These are phyloP conservation scores for Nemophila menziesii DNA, from an alignment of 257 asterid species.

Conservation along the genomic window DNA sequence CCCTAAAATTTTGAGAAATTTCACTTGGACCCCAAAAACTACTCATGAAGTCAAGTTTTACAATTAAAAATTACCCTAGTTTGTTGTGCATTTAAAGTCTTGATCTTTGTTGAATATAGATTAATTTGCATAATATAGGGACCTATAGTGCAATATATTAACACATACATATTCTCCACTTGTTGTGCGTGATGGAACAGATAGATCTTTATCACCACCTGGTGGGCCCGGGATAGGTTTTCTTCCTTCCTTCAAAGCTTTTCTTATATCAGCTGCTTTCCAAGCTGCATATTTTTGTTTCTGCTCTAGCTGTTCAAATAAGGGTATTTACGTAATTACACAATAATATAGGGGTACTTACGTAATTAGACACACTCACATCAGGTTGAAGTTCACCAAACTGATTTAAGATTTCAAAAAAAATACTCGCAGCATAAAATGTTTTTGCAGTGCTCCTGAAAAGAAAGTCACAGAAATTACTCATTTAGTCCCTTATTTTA, in stretches of 20 bases:
- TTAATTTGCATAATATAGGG: too few relatives aligned
- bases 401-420: constrained; percentile 85
- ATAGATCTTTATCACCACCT: constrained; percentile 39
- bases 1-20: too few relatives aligned
- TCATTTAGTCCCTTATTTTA: too few relatives aligned
- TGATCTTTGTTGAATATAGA: too few relatives aligned
- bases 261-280: constrained; percentile 99
- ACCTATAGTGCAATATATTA: too few relatives aligned
- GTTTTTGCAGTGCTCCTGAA: constrained; percentile 96
- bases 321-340: too few relatives aligned
- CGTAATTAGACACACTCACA: constrained; percentile 31
- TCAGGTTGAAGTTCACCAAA: constrained; percentile 86
- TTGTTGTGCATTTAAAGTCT: too few relatives aligned
- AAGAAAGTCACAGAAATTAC: too few relatives aligned
- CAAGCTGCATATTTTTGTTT: constrained; percentile 96
- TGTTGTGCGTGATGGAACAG: constrained; percentile 30
- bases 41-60: too few relatives aligned
- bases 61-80: too few relatives aligned
- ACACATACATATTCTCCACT: constrained; percentile 45
- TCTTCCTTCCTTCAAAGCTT: constrained; percentile 93
- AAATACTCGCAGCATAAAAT: constrained; percentile 92
- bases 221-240: constrained; percentile 95
- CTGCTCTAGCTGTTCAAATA: constrained; percentile 65
- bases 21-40: too few relatives aligned
- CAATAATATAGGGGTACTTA: not conserved